Evolutionary conservation across 2,329 filamentous ascomycete species (phyloP), one percentile per base, ranked within the genome.

Genomic region (Cladophialophora bantiana): DNA sequence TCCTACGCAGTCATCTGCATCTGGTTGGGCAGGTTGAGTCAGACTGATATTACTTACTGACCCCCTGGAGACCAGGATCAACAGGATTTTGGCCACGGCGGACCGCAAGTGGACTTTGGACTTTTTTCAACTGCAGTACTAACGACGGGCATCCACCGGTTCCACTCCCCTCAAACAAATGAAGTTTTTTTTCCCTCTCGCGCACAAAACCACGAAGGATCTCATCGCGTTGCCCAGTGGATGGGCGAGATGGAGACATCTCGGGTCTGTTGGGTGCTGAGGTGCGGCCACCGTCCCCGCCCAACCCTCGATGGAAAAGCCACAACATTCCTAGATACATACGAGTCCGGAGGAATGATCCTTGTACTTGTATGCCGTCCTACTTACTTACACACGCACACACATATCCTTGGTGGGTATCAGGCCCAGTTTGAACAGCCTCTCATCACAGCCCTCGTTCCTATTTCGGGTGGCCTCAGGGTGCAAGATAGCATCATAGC

Each of bases 391-490:
- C 26, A 10, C 45, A 10, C 18, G 10, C 45, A 26, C 45, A 20
- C 45, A 20, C 18, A 50, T 50, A 10, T 26, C 45, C 45, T 50
- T 20, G 18, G 45, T 50, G 45, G 45, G 45, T 26, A 50, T 50
- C 45, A 50, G 45, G 45, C 45, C 45, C 13, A 4, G 35, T 45
- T 7, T 50, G 40, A 26, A 50, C 15, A 35, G 40, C 31, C 45
- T 50, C 36, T 50, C 7, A 34, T 13, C 15, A 7, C 31, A n/a
- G 20, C 15, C 45, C n/a, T 34, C 13, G n/a, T 10, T 7, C 42
- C 38, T 35, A 45, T 59, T 20, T 35, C 18, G 20, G 57, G 57
- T 34, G 12, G 57, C 57, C 15, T 36, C 40, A 59, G 40, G 53
- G 38, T 34, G 38, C 38, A 9, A 7, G 57, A 45, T 45, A 36